phyloP scores from a whole-genome alignment of 169 alveolate genomes.

The Pseudocohnilembus persalinus region DNA sequence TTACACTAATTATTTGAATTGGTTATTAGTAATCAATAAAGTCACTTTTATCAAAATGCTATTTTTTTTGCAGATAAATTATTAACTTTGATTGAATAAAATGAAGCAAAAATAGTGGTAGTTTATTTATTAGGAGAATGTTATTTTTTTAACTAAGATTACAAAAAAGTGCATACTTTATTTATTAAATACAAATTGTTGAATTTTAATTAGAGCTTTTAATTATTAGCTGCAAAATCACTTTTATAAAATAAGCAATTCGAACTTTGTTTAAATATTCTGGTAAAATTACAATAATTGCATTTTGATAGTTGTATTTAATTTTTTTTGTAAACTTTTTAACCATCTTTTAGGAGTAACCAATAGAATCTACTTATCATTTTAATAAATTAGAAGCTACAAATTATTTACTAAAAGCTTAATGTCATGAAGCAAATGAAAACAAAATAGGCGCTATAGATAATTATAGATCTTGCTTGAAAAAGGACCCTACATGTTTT shows the following conservation, averaged over 20 bases:
- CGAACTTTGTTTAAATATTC: conserved; percentile 66
- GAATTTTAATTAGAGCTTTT: conserved; percentile 62
- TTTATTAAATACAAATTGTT: conserved; percentile 64
- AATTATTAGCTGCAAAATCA: conserved; percentile 77
- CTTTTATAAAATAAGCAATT: conserved; percentile 62
- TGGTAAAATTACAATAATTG: conserved; percentile 51
- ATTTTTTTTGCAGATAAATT: conserved; percentile 28
- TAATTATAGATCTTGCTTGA: conserved; percentile 69
- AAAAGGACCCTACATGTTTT: conserved; percentile 70
- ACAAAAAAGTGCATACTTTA: conserved; percentile 69
- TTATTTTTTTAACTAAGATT: conserved; percentile 73
- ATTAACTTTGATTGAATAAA: background rate
- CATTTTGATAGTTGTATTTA: background rate
- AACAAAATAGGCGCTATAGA: conserved; percentile 77
- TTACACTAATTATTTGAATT: background rate
- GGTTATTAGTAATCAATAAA: conserved; percentile 6
- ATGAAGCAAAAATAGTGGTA: background rate
- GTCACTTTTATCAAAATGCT: conserved; percentile 14
- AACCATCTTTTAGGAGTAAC: background rate
- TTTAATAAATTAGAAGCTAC: conserved; percentile 55
- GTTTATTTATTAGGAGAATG: conserved; percentile 55
- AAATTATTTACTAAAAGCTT: conserved; percentile 70
- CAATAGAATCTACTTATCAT: conserved; percentile 23
- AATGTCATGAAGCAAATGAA: conserved; percentile 83
- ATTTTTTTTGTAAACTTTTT: background rate